Evolutionary conservation across 306 rosid species (phyloP), one percentile per base, ranked within the genome.

Genomic region (Prunus mongolica): DNA sequence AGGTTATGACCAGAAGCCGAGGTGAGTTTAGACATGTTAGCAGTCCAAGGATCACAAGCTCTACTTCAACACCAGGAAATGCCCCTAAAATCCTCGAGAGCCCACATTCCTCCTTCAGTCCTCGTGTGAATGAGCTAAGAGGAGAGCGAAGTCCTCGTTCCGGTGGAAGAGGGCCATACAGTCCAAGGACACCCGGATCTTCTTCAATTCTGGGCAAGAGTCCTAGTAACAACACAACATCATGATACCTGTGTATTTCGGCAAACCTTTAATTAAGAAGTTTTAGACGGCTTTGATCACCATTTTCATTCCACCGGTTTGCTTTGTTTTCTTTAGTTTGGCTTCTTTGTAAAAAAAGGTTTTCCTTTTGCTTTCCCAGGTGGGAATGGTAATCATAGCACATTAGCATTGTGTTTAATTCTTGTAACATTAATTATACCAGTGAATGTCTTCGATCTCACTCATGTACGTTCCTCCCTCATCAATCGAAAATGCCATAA

Each of bases 21-120:
- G 97, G 99, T 2, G 99, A 95, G 85, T 92, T 95, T 76, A 91
- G 86, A 88, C 99, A 78, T 76, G 86, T 87, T 2, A 82, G 86
- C 82, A 92, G 97, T 79, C 93, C 97, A 46, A 92, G 83, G 85
- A 74, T 91, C 83, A 84, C 91, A 71, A 95, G 99, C 89, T 82
- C 98, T 30, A 86, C 89, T 0, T 82, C 96, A 19, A 92, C 98
- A 25, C 96, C 97, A 22, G 73, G 25, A 57, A 78, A 74, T 66
- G 96, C 82, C 46, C 76, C 73, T 5, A 82, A 56, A 50, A 85
- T 82, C 77, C 82, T 77, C 16, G 87, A 65, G 76, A 95, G 97
- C 56, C 97, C 96, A 3, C 79, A 65, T 0, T 50, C 49, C 32
- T 79, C 93, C 2, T 74, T 76, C 80, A 89, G 84, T 81, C 89